Conservation (phyloP, 345 rosid genomes). For the Bruguiera parviflora region DNA sequence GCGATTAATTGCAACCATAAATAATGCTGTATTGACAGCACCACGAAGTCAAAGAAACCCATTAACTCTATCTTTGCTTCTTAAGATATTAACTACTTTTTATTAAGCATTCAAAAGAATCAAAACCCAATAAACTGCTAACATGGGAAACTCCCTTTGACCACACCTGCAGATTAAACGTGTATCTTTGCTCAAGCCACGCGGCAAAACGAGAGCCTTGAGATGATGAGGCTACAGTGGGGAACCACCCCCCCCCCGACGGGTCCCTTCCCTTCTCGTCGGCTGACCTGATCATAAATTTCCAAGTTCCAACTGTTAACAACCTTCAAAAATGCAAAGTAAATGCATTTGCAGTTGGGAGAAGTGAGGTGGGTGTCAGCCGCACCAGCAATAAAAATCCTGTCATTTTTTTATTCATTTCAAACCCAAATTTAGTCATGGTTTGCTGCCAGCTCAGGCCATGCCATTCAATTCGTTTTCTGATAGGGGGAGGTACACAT, state of each 20-base stretch:
- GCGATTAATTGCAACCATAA: neutral
- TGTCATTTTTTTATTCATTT: neutral
- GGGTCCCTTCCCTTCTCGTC: neutral
- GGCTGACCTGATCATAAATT: neutral
- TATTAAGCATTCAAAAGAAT: neutral
- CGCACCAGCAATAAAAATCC: neutral
- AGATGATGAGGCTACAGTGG: neutral
- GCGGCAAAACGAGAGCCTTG: neutral
- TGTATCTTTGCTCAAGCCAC: neutral
- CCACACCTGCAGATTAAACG: neutral
- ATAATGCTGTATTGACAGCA: neutral
- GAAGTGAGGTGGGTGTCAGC: neutral
- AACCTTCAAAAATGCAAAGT: neutral
- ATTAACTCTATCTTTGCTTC: neutral
- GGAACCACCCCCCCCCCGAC: neutral
- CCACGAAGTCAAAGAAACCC: constrained; percentile 17
- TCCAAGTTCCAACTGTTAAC: neutral
- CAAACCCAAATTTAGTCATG: neutral
- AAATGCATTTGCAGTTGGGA: neutral
- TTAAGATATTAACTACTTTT: neutral
- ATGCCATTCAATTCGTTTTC: neutral
- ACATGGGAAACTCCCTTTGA: neutral
- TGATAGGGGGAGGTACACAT: neutral
- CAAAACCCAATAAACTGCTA: neutral
- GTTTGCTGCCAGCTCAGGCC: neutral